Percentiles rank a stretch among this genome's conserved stretches.
Conservation (phyloP, 2,329 filamentous ascomycete species). For the Colletotrichum aenigma region DNA sequence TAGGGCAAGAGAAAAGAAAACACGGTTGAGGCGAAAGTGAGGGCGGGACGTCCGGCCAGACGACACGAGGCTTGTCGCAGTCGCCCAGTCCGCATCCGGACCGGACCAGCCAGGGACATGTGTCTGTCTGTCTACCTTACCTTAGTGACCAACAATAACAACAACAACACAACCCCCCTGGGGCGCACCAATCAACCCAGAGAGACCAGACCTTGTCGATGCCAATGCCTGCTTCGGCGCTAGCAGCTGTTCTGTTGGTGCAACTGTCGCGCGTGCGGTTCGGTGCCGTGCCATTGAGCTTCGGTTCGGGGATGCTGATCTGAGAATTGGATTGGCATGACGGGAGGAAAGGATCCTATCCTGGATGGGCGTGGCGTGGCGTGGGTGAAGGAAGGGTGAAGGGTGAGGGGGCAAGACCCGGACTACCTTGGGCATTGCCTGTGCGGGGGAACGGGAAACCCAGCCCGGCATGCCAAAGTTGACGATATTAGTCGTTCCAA, state of each 20-base stretch:
- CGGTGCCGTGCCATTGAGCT: background rate
- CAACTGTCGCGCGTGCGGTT: background rate
- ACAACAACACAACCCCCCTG: background rate
- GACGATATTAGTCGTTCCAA: background rate
- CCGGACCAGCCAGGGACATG: background rate
- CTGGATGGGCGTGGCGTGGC: background rate
- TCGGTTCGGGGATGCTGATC: slow-evolving; percentile 4
- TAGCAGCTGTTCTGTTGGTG: background rate
- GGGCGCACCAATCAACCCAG: background rate
- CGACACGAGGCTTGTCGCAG: background rate
- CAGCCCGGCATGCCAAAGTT: background rate
- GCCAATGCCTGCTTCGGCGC: background rate
- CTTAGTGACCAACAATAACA: background rate
- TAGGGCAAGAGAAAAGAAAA: background rate
- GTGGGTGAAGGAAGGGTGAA: background rate
- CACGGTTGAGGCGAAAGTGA: background rate
- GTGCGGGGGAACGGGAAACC: slow-evolving; percentile 13
- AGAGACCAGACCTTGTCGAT: background rate
- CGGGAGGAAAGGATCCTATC: background rate
- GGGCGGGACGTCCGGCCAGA: background rate
- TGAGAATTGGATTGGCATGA: background rate
- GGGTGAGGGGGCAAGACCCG: background rate
- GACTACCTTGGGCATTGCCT: background rate
- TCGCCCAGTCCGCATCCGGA: background rate
- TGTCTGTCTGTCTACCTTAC: background rate